Percentiles rank a stretch among this genome's conserved stretches.
Evolutionary conservation across 768 basidiomycete species (phyloP).

Genomic region (Boletus subcaerulescens): DNA sequence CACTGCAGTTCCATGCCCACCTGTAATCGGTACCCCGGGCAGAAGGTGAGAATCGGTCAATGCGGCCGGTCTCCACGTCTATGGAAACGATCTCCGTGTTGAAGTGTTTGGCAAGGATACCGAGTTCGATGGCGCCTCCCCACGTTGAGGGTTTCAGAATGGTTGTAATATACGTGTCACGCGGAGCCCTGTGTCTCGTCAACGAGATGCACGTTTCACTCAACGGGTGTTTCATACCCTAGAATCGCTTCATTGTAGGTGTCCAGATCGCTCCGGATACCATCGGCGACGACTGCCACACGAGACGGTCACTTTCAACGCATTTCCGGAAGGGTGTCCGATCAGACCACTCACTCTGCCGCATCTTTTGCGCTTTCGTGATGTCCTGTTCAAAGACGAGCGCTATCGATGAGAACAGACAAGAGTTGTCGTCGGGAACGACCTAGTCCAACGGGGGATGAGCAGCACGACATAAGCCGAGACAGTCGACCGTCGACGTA

Average conservation of each 20-base stretch:
- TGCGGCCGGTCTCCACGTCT: conserved; percentile 89
- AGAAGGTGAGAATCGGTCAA: conserved; percentile 68
- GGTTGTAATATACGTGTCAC: conserved; percentile 73
- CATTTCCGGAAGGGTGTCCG: background rate
- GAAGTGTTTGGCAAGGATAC: conserved; percentile 80
- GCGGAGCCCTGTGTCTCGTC: conserved; percentile 40
- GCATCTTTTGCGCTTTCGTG: conserved; percentile 62
- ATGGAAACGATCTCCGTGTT: conserved; percentile 83
- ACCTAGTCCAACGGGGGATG: conserved; percentile 40
- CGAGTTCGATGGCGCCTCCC: conserved; percentile 96
- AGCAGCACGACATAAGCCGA: background rate
- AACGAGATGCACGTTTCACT: background rate
- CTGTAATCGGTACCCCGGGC: conserved; percentile 35
- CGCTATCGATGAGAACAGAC: conserved; percentile 85
- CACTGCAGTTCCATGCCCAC: conserved; percentile 3
- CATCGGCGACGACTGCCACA: conserved; percentile 75
- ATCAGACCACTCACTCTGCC: conserved; percentile 55
- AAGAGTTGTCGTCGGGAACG: conserved; percentile 97
- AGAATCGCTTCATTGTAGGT: conserved; percentile 85
- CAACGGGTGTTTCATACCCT: conserved; percentile 49
- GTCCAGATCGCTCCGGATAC: conserved; percentile 66
- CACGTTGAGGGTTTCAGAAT: conserved; percentile 80
- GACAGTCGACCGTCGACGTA: conserved; percentile 24
- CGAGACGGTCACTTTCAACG: conserved; percentile 4
- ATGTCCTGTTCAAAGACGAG: conserved; percentile 84